Base-by-base conservation (phyloP, 2,329 filamentous ascomycete genomes). In the Erysiphe pulchra region DNA sequence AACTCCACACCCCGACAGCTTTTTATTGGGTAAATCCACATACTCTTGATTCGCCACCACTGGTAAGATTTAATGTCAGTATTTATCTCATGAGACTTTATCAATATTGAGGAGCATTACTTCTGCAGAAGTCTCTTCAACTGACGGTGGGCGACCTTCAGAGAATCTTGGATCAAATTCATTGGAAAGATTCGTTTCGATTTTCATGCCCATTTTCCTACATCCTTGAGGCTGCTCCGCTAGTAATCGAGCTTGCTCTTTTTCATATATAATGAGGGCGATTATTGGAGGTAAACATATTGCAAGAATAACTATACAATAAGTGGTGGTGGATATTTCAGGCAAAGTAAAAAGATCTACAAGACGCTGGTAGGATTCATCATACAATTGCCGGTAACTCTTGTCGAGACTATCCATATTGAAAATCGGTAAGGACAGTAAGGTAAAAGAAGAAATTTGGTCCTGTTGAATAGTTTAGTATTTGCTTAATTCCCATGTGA, bases 1-100 rank as follows among this genome's bases (percentile, higher is more conserved):
- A 93, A 61, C 61, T 90, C 82, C 46, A 92, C 74, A 28, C 79
- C 80, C 47, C 65, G 66, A 59, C 84, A 92, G 47, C 80, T 83
- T 62, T 92, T 87, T 59, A 93, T 63, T 0, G 86, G 85, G 59
- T 90, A 87, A 48, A 85, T 70, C 62, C 76, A 77, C 45, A 92
- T 65, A 46, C 79, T 80, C 59, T 83, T 77, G 42, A 79, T 62
- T 33, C 60, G 61, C 60, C 66, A 67, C 47, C 59, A 59, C 18
- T 44, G 17, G 2, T 40, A 24, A 6, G 6, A 24, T 24, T 24
- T 24, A 6, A 24, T 24, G 20, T 24, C 20, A 24, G 20, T 6
- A 24, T 24, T 24, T 24, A 16, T 4, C 4, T 36, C 10, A 10
- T 13, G 2, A 30, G 28, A 31, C 18, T 12, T n/a, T n/a, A n/a